Evolutionary conservation across 805 yeast species (phyloP), one percentile per base, ranked within the genome.

Genomic region (Hanseniaspora clermontiae): DNA sequence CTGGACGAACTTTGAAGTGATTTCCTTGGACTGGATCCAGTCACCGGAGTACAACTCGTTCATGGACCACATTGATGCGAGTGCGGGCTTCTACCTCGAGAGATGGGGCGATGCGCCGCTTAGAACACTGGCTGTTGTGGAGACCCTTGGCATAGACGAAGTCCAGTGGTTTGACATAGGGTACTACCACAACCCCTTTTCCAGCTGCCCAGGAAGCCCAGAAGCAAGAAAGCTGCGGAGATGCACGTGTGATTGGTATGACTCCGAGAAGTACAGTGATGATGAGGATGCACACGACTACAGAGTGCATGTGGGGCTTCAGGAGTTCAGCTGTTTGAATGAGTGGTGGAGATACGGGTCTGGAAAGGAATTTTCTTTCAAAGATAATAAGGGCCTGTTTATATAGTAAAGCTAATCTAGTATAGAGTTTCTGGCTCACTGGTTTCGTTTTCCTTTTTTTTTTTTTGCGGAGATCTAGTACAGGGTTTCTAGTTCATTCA

Each of bases 31-130:
- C 59, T 51, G 55, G 51, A 81, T 87, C 74, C 74, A 90, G 66
- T 73, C 82, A 38, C 77, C 83, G 46, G 77, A 76, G 34, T 87
- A 87, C 68, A 65, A 70, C 46, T 74, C 72, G 55, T 85, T 75
- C 66, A 87, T 86, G 65, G 77, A 83, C 31, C 72, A 72, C 66
- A 73, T 87, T 60, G 87, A 86, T 66, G 6, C 74, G 34, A 73
- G 78, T 19, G 90, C 88, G 49, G 93, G 93, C 5, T 86, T 87
- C 65, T 84, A 84, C 67, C 83, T 84, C 57, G 96, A 88, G 68
- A 72, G 96, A 58, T 89, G 96, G 96, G 96, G 96, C 15, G 96
- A 89, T 70, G 96, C 96, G 0, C 96, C 96, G 0, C 86, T 88
- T 15, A 96, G 88, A 38, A 52, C 56, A 1, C 17, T 52, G 19